Percentiles rank a stretch among this genome's conserved stretches.
These are phyloP conservation scores for Xylaria sp. DNA, from an alignment of 2,329 filamentous ascomycete species.

Conservation along the genomic window DNA sequence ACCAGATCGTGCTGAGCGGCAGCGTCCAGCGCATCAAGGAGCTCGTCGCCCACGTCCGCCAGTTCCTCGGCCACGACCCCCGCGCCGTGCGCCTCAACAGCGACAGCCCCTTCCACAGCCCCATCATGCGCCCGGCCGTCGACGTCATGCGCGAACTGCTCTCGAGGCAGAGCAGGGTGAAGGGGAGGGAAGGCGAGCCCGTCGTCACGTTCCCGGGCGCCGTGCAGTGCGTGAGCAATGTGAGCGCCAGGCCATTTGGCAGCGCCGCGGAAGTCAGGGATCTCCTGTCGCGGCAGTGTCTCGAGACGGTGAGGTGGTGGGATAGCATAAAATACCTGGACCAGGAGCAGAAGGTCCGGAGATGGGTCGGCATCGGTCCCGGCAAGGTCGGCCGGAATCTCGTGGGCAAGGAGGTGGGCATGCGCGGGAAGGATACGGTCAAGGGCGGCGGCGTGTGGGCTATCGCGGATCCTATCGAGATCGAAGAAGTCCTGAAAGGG, in stretches of 20 bases:
- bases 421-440: constrained; percentile 73
- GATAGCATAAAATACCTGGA: constrained; percentile 89
- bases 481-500: constrained; percentile 68
- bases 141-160: constrained; percentile 72
- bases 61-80: constrained; percentile 90
- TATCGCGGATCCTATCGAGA: constrained; percentile 77
- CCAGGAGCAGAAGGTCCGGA: constrained; percentile 75
- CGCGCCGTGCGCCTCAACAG: constrained; percentile 83
- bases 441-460: constrained; percentile 94
- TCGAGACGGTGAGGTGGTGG: constrained; percentile 96
- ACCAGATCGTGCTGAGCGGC: constrained; percentile 92
- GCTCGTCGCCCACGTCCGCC: constrained; percentile 80
- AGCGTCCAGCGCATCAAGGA: constrained; percentile 81
- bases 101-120: constrained; percentile 88
- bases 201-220: constrained; percentile 74
- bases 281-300: constrained; percentile 75
- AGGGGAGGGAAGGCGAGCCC: constrained; percentile 59
- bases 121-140: constrained; percentile 85
- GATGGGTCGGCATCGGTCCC: constrained; percentile 91
- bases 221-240: constrained; percentile 83
- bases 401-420: constrained; percentile 93
- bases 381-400: constrained; percentile 93
- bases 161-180: constrained; percentile 57
- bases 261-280: constrained; percentile 77
- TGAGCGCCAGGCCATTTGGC: constrained; percentile 76